Conservation (phyloP, 345 rosid species). For the Xanthoceras sorbifolium region DNA sequence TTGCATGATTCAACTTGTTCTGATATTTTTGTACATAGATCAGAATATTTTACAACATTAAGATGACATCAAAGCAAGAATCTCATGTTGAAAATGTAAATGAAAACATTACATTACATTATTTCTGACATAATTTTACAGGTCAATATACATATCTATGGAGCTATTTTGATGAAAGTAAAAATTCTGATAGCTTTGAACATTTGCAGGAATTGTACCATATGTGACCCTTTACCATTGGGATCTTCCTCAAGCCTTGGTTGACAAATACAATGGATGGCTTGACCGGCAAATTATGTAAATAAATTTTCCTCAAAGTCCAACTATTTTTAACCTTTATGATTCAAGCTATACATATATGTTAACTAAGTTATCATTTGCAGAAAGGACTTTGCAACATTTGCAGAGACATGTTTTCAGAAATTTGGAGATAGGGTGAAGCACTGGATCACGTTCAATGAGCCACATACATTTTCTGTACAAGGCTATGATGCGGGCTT, state of each 20-base stretch:
- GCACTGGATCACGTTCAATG: constrained; percentile 93
- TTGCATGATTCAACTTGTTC: background rate
- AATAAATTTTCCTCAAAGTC: background rate
- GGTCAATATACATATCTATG: background rate
- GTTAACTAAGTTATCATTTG: background rate
- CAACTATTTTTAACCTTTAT: background rate
- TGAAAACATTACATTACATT: background rate
- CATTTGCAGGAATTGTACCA: constrained; percentile 73
- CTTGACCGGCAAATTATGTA: constrained; percentile 73
- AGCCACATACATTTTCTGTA: constrained; percentile 77
- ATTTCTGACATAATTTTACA: background rate
- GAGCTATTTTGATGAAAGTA: background rate
- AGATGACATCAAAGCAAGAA: background rate
- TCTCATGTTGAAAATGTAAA: background rate
- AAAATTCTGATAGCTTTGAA: background rate
- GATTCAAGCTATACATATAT: background rate
- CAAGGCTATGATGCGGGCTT: constrained; percentile 93
- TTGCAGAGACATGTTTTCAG: constrained; percentile 82
- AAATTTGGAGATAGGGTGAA: constrained; percentile 91
- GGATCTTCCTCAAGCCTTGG: constrained; percentile 96
- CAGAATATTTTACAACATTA: background rate
- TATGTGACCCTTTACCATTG: constrained; percentile 91
- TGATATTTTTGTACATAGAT: too few species aligned
- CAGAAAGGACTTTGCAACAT: constrained; percentile 79
- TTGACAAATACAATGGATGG: constrained; percentile 85